These are phyloP conservation scores for Asterophora lycoperdoides DNA, from an alignment of 768 basidiomycete genomes.

Conservation along the genomic window DNA sequence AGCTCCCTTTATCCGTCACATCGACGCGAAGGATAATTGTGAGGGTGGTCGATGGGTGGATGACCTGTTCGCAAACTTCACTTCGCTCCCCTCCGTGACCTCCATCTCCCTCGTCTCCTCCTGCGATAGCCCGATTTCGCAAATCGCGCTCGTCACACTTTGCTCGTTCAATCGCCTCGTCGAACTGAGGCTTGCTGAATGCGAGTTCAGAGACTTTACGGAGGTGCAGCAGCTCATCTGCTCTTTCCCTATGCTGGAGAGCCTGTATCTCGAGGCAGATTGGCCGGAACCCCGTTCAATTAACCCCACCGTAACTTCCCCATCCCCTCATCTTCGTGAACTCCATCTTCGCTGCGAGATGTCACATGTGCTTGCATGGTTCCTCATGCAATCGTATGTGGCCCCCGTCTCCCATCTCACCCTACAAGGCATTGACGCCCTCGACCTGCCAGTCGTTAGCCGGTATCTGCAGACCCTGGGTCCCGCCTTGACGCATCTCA, in stretches of 20 bases:
- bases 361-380: conserved; percentile 13
- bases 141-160: conserved; percentile 3
- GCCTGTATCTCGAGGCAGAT: conserved; percentile 13
- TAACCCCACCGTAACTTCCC: background rate
- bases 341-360: conserved; percentile 15
- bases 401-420: conserved; percentile 13
- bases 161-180: conserved; percentile 9
- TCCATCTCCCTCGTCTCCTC: conserved; percentile 11
- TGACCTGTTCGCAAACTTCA: conserved; percentile 2
- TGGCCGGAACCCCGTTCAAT: conserved; percentile 11
- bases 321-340: conserved; percentile 12
- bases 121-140: conserved; percentile 5
- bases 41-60: conserved; percentile 9
- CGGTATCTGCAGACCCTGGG: conserved; percentile 11
- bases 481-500: conserved; percentile 11
- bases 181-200: conserved; percentile 12
- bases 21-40: conserved; percentile 13
- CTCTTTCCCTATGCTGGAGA: conserved; percentile 12
- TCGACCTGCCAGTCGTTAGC: conserved; percentile 12
- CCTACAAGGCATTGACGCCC: conserved; percentile 8
- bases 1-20: conserved; percentile 9
- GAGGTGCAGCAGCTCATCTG: conserved; percentile 13
- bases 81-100: conserved; percentile 7
- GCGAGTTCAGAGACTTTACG: conserved; percentile 11
- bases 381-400: conserved; percentile 9